Conservation (phyloP, 1,139 yeast species). For the Arxiozyma slooffiae region DNA sequence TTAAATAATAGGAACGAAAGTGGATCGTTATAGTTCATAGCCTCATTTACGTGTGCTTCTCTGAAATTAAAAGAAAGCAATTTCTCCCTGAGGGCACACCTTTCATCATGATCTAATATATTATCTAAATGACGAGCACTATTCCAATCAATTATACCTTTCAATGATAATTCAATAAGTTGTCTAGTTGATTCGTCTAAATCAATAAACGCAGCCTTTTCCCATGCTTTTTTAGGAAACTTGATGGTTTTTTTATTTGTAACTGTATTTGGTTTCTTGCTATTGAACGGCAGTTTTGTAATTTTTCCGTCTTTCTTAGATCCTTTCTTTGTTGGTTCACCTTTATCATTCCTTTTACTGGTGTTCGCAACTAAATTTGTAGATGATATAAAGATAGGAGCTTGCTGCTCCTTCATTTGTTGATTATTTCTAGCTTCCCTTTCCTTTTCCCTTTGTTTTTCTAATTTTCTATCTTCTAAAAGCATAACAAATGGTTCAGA, state of each 20-base stretch:
- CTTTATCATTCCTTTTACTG: conserved; percentile 1
- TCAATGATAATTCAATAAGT: conserved; percentile 46
- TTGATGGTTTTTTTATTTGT: conserved; percentile 15
- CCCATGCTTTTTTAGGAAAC: conserved; percentile 61
- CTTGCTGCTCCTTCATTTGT: conserved; percentile 31
- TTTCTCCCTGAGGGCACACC: conserved; percentile 16
- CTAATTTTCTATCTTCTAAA: conserved; percentile 42
- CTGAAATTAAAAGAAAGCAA: conserved; percentile 55
- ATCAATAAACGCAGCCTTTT: conserved; percentile 42
- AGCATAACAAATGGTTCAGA: conserved; percentile 64
- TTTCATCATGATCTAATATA: conserved; percentile 13
- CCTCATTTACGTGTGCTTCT: conserved; percentile 57
- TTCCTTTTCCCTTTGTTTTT: conserved; percentile 39
- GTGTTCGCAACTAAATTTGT: not conserved
- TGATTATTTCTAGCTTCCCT: conserved; percentile 32
- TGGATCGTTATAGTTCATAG: conserved; percentile 55
- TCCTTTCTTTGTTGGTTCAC: not conserved
- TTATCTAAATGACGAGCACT: conserved; percentile 18
- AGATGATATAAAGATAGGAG: conserved; percentile 25
- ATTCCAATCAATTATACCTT: conserved; percentile 47
- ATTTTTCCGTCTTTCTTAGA: not conserved
- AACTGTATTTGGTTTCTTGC: not conserved
- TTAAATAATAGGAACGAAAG: conserved; percentile 81
- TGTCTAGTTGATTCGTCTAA: conserved; percentile 36
- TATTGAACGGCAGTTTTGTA: not conserved